phyloP scores from a whole-genome alignment of 129 eudicot species.

The carrot (Daucus carota) region DNA sequence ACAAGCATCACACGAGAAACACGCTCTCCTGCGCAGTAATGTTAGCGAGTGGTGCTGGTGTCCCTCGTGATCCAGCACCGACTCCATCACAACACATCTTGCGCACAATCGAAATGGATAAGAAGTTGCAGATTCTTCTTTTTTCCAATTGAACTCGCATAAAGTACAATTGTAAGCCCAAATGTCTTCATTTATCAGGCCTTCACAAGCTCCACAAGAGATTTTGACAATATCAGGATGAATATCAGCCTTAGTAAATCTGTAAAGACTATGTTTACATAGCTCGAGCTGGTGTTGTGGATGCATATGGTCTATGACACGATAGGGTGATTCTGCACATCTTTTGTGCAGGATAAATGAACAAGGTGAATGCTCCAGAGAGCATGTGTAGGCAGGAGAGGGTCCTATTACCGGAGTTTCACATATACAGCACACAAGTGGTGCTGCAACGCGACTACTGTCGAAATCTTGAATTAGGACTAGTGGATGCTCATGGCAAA shows the following conservation, averaged over 20 bases:
- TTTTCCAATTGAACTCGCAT: background rate
- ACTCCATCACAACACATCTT: background rate
- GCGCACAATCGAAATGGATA: background rate
- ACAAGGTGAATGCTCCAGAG: background rate
- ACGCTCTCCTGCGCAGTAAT: background rate
- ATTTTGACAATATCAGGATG: too few relatives aligned
- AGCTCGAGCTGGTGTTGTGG: background rate
- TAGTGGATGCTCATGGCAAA: background rate
- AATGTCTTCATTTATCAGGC: too few relatives aligned
- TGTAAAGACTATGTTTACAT: too few relatives aligned
- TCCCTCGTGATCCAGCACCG: slow-evolving; percentile 1
- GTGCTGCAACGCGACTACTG: background rate
- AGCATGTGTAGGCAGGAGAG: background rate
- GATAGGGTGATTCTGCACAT: background rate
- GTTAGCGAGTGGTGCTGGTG: slow-evolving; percentile 4
- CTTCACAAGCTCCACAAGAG: too few relatives aligned
- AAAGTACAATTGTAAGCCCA: background rate
- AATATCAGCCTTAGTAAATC: too few relatives aligned
- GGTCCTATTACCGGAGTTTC: background rate
- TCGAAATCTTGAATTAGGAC: background rate
- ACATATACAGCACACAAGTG: background rate
- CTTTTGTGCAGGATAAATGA: background rate
- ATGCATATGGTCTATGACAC: background rate
- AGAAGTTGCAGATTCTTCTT: background rate
- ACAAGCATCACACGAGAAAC: background rate